phyloP scores from a whole-genome alignment of 1,139 yeast genomes.

The Suhomyces bokatorum region DNA sequence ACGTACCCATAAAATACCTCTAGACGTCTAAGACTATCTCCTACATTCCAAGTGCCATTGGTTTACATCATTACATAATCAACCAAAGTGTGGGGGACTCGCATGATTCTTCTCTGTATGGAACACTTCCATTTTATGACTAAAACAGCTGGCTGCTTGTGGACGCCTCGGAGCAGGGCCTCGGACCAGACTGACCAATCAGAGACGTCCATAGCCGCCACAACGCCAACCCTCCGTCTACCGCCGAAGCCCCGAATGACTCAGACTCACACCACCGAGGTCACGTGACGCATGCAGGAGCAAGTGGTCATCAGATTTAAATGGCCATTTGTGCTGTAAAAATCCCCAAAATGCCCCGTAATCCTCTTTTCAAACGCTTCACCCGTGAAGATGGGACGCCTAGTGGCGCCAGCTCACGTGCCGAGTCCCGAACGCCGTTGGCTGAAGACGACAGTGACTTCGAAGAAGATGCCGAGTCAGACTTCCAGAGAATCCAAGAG shows the following conservation, averaged over 20 bases:
- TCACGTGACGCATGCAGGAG: constrained; percentile 8
- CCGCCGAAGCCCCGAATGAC: not conserved
- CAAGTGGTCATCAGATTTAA: constrained; percentile 7
- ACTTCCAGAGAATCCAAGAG: constrained; percentile 43
- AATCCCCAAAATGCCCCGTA: constrained; percentile 6
- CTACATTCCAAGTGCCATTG: no score
- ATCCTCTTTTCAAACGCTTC: constrained; percentile 12
- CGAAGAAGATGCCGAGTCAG: constrained; percentile 47
- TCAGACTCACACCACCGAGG: not conserved
- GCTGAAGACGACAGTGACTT: constrained; percentile 34
- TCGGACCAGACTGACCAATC: no score
- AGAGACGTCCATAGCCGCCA: no score
- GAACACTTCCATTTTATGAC: no score
- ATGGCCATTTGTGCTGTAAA: not conserved
- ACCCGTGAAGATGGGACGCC: constrained; percentile 17
- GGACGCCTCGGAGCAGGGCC: no score
- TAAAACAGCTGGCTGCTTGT: no score
- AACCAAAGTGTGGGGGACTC: no score
- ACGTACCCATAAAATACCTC: no score
- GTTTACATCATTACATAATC: no score
- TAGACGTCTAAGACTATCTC: no score
- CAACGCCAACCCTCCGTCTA: no score
- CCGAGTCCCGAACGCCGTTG: constrained; percentile 44
- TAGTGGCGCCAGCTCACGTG: constrained; percentile 29
- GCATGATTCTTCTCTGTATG: no score